Base-by-base conservation (phyloP, 2,329 filamentous ascomycete species). In the Aureobasidium sp. region DNA sequence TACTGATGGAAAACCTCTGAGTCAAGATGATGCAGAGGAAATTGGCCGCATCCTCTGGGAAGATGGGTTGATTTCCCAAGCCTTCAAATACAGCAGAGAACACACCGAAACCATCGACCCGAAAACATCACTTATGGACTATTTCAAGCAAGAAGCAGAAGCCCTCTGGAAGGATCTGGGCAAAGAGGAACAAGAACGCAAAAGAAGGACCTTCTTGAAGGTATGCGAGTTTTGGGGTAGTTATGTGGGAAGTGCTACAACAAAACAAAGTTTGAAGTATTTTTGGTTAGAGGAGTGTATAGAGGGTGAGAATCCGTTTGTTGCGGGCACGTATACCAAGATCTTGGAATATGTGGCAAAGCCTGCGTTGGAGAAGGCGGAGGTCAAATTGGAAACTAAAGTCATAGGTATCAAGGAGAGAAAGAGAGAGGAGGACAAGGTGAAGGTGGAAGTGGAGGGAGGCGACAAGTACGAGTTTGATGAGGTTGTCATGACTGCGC, bases 221-320 rank as follows among this genome's bases (percentile, higher is more conserved):
- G 77, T 83, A 67, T 82, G 83, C 3, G 82, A 87, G 66, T 79
- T 84, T 67, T 90, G 88, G 86, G 88, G 88, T 2, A 82, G 82
- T 0, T 91, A 89, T 69, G 80, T 90, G 6, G 88, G 88, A 14
- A 86, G 81, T 62, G 81, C 84, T 0, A 77, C 89, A 9, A 74
- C 78, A 58, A 80, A 70, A 30, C 88, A 91, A 70, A 90, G 86
- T 67, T 76, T 91, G 36, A 89, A 86, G 74, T 91, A 85, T 74
- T 89, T 90, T 70, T 90, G 87, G 86, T 71, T 91, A 5, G 88
- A 91, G 69, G 87, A 91, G 72, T 89, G 86, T 66, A 85, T 91
- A 58, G 87, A 90, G 69, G 88, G 87, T 49, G 83, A 82, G 69
- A 86, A 86, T 66, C 77, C 83, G 36, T 85, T 86, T 64, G 81